These are phyloP conservation scores for Aristolochia fimbriata DNA, from an alignment of 164 flowering plant genomes.

Conservation along the genomic window DNA sequence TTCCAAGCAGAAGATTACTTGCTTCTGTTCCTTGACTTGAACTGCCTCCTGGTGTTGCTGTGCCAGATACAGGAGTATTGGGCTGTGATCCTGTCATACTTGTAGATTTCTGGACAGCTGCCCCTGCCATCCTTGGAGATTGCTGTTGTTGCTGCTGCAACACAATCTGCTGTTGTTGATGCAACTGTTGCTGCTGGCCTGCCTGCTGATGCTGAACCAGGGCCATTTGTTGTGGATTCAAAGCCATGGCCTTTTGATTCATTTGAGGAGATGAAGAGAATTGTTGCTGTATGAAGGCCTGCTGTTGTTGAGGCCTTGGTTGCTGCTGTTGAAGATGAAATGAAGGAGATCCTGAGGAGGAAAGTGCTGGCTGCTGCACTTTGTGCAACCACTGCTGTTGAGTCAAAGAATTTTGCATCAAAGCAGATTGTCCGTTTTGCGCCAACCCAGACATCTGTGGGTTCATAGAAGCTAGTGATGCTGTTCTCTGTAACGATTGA, in stretches of 20 bases:
- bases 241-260: constrained; percentile 41
- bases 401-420: constrained; percentile 61
- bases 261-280: constrained; percentile 50
- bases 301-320: constrained; percentile 16
- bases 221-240: constrained; percentile 42
- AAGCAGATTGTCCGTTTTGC: constrained; percentile 61
- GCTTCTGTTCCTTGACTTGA: constrained; percentile 94
- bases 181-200: constrained; percentile 31
- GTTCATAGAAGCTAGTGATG: constrained; percentile 64
- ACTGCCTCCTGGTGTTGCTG: constrained; percentile 88
- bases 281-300: constrained; percentile 56
- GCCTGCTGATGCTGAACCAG: constrained; percentile 24
- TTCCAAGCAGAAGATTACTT: constrained; percentile 84
- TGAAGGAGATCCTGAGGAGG: constrained; percentile 67
- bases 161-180: constrained; percentile 26
- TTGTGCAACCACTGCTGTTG: constrained; percentile 77
- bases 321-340: constrained; percentile 57
- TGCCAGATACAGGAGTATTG: constrained; percentile 79
- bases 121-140: constrained; percentile 63
- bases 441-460: constrained; percentile 59
- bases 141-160: constrained; percentile 38
- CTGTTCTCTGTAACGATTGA: constrained; percentile 50
- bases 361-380: constrained; percentile 55
- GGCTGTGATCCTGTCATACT: constrained; percentile 93
- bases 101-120: constrained; percentile 59